Evolutionary conservation across 768 basidiomycete genomes (phyloP).

Genomic region (Tylopilus sp.): DNA sequence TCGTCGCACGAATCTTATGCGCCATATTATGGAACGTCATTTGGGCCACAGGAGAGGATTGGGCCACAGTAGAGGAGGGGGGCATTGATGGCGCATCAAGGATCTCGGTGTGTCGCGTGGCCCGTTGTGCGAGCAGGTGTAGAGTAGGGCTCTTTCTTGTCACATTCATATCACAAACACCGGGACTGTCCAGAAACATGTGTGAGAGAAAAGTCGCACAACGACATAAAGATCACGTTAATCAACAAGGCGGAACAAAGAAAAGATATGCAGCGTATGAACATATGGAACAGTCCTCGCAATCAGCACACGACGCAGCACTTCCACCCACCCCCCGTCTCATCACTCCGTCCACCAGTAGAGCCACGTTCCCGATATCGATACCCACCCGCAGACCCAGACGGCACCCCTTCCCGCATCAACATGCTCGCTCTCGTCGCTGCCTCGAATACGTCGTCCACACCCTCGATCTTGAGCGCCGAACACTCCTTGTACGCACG

Average conservation of each 20-base stretch:
- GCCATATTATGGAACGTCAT: constrained; percentile 1
- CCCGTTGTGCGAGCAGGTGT: background rate
- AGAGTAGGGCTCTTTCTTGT: constrained; percentile 1
- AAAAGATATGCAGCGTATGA: constrained; percentile 2
- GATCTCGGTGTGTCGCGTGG: constrained; percentile 51
- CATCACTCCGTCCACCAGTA: constrained; percentile 27
- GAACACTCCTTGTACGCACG: constrained; percentile 94
- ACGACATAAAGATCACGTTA: background rate
- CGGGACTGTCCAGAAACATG: constrained; percentile 8
- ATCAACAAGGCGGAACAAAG: background rate
- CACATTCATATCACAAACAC: constrained; percentile 9
- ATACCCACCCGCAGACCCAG: constrained; percentile 46
- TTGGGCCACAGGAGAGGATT: too few relatives aligned
- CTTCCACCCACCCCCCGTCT: constrained; percentile 44
- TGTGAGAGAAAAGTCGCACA: background rate
- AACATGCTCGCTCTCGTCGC: constrained; percentile 97
- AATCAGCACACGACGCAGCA: constrained; percentile 64
- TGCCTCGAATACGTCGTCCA: constrained; percentile 96
- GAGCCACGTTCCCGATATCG: constrained; percentile 43
- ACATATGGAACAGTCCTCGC: background rate
- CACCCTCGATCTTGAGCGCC: constrained; percentile 86
- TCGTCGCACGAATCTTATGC: constrained; percentile 1
- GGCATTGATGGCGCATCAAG: constrained; percentile 16
- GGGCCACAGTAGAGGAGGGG: background rate
- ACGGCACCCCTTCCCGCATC: constrained; percentile 79